These are phyloP conservation scores for Candida maesae DNA, from an alignment of 805 yeast species.

Conservation along the genomic window DNA sequence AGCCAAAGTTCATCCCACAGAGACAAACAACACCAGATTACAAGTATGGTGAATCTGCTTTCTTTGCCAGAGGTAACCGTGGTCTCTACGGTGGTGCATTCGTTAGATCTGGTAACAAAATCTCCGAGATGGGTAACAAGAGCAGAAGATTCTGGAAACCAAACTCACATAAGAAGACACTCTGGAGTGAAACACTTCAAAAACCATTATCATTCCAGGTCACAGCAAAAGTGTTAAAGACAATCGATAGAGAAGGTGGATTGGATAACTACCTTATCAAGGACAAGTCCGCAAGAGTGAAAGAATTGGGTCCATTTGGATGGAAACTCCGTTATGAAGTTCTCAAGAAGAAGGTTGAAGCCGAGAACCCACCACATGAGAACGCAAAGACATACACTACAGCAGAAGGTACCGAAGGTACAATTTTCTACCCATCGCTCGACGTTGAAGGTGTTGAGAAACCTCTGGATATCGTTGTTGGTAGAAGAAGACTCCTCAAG, in stretches of 20 bases:
- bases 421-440: conserved; percentile 48
- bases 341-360: conserved; percentile 41
- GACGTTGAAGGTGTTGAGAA: conserved; percentile 34
- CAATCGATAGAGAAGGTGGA: conserved; percentile 93
- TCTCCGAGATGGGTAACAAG: conserved; percentile 72
- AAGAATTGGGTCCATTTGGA: conserved; percentile 89
- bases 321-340: conserved; percentile 86
- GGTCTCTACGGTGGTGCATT: conserved; percentile 92
- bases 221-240: conserved; percentile 76
- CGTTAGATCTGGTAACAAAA: conserved; percentile 68
- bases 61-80: conserved; percentile 78
- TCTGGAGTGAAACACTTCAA: conserved; percentile 82
- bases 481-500: conserved; percentile 59
- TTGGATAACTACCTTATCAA: conserved; percentile 83
- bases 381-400: conserved; percentile 32
- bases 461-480: conserved; percentile 50
- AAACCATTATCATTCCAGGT: conserved; percentile 51
- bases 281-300: conserved; percentile 83
- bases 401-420: conserved; percentile 29
- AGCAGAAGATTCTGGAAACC: conserved; percentile 79
- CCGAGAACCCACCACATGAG: conserved; percentile 37
- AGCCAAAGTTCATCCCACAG: conserved; percentile 44
- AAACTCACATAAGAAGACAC: conserved; percentile 66
- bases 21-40: conserved; percentile 53
- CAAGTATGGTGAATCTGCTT: conserved; percentile 73